Evolutionary conservation across 495 filamentous ascomycete genomes (phyloP), one percentile per base, ranked within the genome.

Genomic region (Penicillium cosmopolitanum): DNA sequence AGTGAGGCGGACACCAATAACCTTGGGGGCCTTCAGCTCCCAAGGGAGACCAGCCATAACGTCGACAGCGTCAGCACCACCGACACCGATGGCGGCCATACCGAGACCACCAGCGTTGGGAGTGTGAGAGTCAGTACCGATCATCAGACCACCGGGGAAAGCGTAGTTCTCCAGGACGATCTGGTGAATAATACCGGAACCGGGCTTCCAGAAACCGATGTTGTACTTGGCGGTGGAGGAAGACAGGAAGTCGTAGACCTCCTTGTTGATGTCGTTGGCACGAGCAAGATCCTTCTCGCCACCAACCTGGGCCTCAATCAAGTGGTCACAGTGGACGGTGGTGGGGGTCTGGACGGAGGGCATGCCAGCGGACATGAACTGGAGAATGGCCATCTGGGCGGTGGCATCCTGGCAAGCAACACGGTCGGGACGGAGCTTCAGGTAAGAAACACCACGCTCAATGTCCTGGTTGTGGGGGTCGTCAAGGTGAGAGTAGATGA

Each of bases 341-440:
- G 91, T 89, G 42, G 95, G 95, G 61, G 96, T 98, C 43, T 92
- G 92, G 58, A 98, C 96, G 38, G 89, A 88, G 59, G 91, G 89
- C 89, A 98, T 91, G 73, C 93, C 93, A 61, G 96, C 95, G 51
- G 91, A 96, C 93, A 98, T 98, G 84, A 98, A 98, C 82, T 98
- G 95, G 50, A 98, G 85, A 70, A 98, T 97, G 64, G 95, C 95
- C 96, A 98, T 98, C 86, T 98, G 95, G 60, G 95, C 95, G 28
- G 96, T 98, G 66, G 95, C 95, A 86, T 98, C 95, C 84, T 98
- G 95, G 84, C 94, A 97, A 80, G 96, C 96, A 67, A 98, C 96
- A 77, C 95, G 91, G 75, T 98, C 95, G 44, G 96, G 96, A 54
- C 95, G 90, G 60, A 98, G 87, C 79, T 90, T 96, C 56, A 98